Percentiles rank a stretch among this genome's conserved stretches.
Evolutionary conservation across 2,329 filamentous ascomycete species (phyloP).

Genomic region (Parafenestella ontariensis): DNA sequence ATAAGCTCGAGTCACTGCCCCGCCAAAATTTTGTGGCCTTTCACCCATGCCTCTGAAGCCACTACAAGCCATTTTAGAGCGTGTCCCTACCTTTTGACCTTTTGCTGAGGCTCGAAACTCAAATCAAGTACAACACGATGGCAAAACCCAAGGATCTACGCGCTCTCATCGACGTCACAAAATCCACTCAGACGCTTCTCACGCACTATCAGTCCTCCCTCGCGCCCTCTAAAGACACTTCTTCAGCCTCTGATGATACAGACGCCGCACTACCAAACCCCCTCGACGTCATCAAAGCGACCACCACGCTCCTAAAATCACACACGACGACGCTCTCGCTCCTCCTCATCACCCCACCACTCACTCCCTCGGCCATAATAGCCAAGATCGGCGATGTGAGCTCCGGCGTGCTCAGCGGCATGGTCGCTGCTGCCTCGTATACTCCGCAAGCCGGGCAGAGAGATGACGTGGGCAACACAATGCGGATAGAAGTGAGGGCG

Average conservation of each 20-base stretch:
- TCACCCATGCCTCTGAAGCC: neutral
- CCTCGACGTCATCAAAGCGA: constrained; percentile 73
- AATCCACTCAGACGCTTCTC: constrained; percentile 46
- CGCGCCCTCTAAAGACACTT: constrained; percentile 17
- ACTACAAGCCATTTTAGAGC: neutral
- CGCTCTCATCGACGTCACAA: constrained; percentile 44
- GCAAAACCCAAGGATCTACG: constrained; percentile 34
- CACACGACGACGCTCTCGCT: constrained; percentile 89
- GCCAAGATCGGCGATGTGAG: constrained; percentile 76
- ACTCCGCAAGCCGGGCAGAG: constrained; percentile 18
- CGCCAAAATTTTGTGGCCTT: constrained; percentile 12
- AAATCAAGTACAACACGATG: constrained; percentile 14
- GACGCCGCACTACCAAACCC: constrained; percentile 48
- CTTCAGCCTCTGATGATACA: constrained; percentile 15
- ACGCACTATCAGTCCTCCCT: constrained; percentile 47
- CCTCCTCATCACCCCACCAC: constrained; percentile 84
- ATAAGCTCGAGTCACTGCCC: constrained; percentile 11
- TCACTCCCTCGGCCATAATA: constrained; percentile 77
- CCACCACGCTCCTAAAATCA: constrained; percentile 75
- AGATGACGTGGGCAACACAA: constrained; percentile 49
- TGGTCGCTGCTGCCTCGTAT: constrained; percentile 64
- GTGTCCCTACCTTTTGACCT: neutral
- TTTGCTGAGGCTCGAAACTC: neutral
- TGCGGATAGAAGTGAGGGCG: constrained; percentile 69
- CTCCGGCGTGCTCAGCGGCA: constrained; percentile 73